phyloP scores from a whole-genome alignment of 192 early-diverging fungal species.

The Coemansia sp. region DNA sequence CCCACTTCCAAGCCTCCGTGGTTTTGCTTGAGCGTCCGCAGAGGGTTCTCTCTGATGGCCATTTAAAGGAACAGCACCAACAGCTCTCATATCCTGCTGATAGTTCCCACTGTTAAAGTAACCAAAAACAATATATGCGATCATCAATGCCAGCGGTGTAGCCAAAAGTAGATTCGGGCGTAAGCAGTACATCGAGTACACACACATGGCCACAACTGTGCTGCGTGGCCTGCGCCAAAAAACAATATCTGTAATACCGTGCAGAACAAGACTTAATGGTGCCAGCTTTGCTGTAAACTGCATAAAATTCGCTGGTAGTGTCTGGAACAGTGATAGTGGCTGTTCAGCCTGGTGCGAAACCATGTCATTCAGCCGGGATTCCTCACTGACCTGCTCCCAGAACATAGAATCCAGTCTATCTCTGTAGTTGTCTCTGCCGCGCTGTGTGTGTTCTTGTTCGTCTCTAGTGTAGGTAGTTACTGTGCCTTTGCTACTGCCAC shows the following conservation, averaged over 20 bases:
- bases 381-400: slow-evolving; percentile 52
- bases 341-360: slow-evolving; percentile 44
- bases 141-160: slow-evolving; percentile 41
- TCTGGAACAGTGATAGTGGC: slow-evolving; percentile 54
- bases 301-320: slow-evolving; percentile 55
- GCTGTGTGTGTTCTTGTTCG: not conserved
- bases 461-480: not conserved
- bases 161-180: slow-evolving; percentile 44
- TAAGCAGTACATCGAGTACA: slow-evolving; percentile 49
- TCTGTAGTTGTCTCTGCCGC: slow-evolving; percentile 10
- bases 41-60: not conserved
- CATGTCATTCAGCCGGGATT: slow-evolving; percentile 33
- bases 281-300: slow-evolving; percentile 55
- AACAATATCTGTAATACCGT: slow-evolving; percentile 28
- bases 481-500: too few species aligned
- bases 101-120: slow-evolving; percentile 39
- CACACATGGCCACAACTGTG: slow-evolving; percentile 36
- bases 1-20: slow-evolving; percentile 8
- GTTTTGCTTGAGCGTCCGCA: not conserved
- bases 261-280: slow-evolving; percentile 32
- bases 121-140: slow-evolving; percentile 43
- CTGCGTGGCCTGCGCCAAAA: slow-evolving; percentile 42
- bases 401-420: slow-evolving; percentile 44
- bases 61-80: not conserved
- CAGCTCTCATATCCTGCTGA: not conserved